A percentile compares a stretch with the other conserved stretches of the same genome.
Conservation (phyloP, 2,329 filamentous ascomycete species). For the Exophiala oligosperma region DNA sequence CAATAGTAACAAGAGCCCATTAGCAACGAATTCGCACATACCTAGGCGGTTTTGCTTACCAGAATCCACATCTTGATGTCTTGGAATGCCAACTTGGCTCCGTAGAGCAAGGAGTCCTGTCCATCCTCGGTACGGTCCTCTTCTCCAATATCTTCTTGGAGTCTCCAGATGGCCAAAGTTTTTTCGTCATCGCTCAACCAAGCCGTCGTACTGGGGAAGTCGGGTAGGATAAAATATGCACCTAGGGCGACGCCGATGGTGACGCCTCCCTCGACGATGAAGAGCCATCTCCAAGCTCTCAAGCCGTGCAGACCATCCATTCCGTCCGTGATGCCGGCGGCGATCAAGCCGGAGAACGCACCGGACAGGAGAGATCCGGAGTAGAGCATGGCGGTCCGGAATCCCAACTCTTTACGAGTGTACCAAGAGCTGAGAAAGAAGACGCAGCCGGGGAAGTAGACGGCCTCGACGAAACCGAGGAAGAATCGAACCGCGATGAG, state of each 20-base stretch:
- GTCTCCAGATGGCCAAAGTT: conserved; percentile 58
- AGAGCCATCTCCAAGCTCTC: conserved; percentile 62
- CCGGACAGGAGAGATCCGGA: conserved; percentile 66
- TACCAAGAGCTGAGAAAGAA: conserved; percentile 68
- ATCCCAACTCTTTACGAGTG: conserved; percentile 45
- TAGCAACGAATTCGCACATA: neutral
- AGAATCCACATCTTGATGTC: conserved; percentile 64
- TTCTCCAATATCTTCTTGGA: conserved; percentile 65
- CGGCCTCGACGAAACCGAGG: conserved; percentile 66
- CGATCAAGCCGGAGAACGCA: conserved; percentile 68
- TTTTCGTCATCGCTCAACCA: conserved; percentile 62
- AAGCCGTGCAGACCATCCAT: conserved; percentile 55
- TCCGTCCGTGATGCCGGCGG: conserved; percentile 65
- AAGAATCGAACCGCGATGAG: conserved; percentile 70
- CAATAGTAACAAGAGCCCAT: neutral
- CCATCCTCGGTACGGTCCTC: conserved; percentile 61
- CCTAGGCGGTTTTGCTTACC: conserved; percentile 37
- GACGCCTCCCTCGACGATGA: conserved; percentile 56
- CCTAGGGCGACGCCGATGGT: conserved; percentile 44
- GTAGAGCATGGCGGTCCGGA: conserved; percentile 29
- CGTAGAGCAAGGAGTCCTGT: conserved; percentile 43
- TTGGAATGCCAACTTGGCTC: conserved; percentile 54
- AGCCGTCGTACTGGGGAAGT: conserved; percentile 63
- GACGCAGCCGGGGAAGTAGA: conserved; percentile 67
- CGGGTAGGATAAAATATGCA: conserved; percentile 57